Evolutionary conservation across 371 early-diverging fungal genomes (phyloP), one percentile per base, ranked within the genome.

Genomic region (Lichtheimia corymbifera): DNA sequence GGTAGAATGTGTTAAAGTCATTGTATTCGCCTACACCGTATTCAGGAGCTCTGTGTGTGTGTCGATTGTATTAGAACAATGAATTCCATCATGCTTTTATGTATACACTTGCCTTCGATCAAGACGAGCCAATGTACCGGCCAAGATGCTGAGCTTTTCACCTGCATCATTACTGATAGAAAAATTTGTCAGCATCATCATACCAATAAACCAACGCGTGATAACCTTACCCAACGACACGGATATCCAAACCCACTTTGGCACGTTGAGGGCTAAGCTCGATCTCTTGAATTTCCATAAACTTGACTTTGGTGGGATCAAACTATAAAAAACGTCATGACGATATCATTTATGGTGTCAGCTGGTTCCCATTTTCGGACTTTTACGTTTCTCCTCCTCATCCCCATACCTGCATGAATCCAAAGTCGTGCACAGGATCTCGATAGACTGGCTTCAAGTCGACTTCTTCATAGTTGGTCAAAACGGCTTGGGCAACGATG

Each of bases 391-490:
- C 47, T 47, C 22, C 18, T n/a, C 5, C 1, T 45, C n/a, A n/a
- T n/a, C n/a, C 45, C 47, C 30, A 50, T 55, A 61, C 71, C 64
- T 86, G 80, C 72, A 95, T 85, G 62, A 95, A 88, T 1, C 93
- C 95, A 85, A 95, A 96, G 71, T 96, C 96, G 67, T 96, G 96
- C 15, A 95, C 77, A 35, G 92, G 93, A 65, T 90, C 90, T 40
- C 84, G 80, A 64, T 93, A 95, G 20, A 93, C 79, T 3, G 93
- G 88, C 52, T 78, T 75, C 50, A 93, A 87, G 56, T 89, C 88
- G 6, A 93, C 90, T 62, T 93, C 93, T 71, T 95, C 96, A 71
- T 94, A 91, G 73, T 96, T 88, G 67, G 90, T 87, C 53, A 89
- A 87, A 20, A 94, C 76, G 2, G 91, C 88, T 65, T 85, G 88